These are phyloP conservation scores for Saccharomyces mikatae DNA, from an alignment of 805 yeast species.

Conservation along the genomic window DNA sequence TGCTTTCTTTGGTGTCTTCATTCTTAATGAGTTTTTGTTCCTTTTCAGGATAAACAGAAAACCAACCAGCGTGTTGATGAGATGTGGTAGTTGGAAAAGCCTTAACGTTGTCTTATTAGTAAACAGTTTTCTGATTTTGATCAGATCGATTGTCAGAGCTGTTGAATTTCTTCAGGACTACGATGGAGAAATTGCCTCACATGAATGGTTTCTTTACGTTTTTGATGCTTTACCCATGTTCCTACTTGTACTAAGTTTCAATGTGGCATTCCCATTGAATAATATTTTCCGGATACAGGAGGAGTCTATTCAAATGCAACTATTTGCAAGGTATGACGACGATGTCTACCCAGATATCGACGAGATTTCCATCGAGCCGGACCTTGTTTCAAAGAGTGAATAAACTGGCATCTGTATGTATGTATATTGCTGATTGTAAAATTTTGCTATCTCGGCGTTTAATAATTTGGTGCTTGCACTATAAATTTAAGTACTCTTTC, in stretches of 20 bases:
- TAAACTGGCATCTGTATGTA: background rate
- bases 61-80: conserved; percentile 1
- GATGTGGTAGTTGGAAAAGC: conserved; percentile 8
- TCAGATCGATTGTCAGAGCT: conserved; percentile 30
- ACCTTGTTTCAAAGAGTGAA: background rate
- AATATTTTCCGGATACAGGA: conserved; percentile 13
- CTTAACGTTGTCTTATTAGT: conserved; percentile 9
- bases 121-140: conserved; percentile 17
- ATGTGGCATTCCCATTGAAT: conserved; percentile 5
- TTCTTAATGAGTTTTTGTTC: conserved; percentile 14
- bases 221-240: conserved; percentile 29
- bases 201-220: conserved; percentile 24
- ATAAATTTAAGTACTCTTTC: background rate
- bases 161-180: conserved; percentile 29
- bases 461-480: background rate
- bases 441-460: background rate
- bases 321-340: background rate
- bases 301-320: conserved; percentile 7
- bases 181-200: conserved; percentile 21
- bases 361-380: background rate
- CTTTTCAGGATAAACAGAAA: conserved; percentile 4
- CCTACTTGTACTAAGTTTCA: conserved; percentile 6
- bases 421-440: background rate
- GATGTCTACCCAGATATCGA: background rate
- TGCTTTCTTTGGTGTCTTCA: conserved; percentile 25